Base-by-base conservation (phyloP, 140 eudicot genomes). In the Cichorium intybus region DNA sequence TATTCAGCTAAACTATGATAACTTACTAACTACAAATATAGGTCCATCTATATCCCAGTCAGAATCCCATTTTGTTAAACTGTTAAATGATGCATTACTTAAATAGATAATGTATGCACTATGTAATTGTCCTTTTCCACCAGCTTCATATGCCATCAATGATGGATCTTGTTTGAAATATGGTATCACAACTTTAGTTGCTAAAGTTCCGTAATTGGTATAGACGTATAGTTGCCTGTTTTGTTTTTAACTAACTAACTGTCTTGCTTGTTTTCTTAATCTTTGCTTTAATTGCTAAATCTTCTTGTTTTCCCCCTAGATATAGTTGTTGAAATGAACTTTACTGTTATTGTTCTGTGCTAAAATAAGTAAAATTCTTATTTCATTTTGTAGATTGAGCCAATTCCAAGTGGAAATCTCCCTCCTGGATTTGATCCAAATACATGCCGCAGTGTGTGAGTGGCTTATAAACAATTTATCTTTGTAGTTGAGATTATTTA, bases 371-470 rank as follows among this genome's bases (percentile, higher is more conserved):
- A 16, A 45, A 24, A 16, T 22, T 62, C 24, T 7, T n/a, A 57
- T 62, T 74, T 37, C 20, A 34, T 68, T 80, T 86, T 84, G 84
- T 92, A 89, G 95, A 81, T 89, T 69, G 97, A 86, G 78, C 95
- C 97, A 53, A 84, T 89, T 67, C 84, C 90, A 73, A 89, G 95
- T 79, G 97, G 97, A 79, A 89, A 89, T 89, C 74, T 89, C 76
- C 95, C 97, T 83, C 97, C 97, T 74, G 92, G 95, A 64, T 86
- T 89, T 86, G 97, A 90, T 84, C 85, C 97, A 80, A 90, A 78
- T 82, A 79, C 88, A 67, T 90, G 95, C 80, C 95, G 95, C 82
- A 86, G 97, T 73, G 97, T 89, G 97, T 86, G 85, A 89, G 97
- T 86, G 66, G 49, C 54, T 72, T 74, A 59, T 74, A 66, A 74